Evolutionary conservation across 768 basidiomycete species (phyloP), one percentile per base, ranked within the genome.

Genomic region (Candolleomyces eurysporus): DNA sequence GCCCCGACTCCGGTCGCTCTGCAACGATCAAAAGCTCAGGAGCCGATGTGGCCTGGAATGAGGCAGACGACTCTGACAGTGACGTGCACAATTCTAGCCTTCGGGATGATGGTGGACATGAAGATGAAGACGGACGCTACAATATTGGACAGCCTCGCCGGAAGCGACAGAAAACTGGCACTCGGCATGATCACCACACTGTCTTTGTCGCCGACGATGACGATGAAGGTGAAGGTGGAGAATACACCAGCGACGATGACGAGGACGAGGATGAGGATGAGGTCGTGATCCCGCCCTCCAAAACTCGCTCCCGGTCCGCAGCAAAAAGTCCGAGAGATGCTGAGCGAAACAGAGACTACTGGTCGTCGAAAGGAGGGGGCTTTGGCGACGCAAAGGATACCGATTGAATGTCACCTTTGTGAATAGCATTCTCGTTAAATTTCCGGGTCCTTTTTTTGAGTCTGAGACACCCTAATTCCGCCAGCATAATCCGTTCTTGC

Each of bases 71-170:
- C 13, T 36, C 56, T 26, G 59, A 46, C 16, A 22, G 43, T 17
- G 63, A 56, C 5, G 64, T 65, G 42, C 60, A 16, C 11, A 42
- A 46, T 10, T 57, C 22, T 30, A 42, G 64, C 48, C 63, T 56
- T 16, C 22, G 63, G 42, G 49, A 60, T 50, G 53, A 59, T 45
- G 22, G 58, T 14, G 53, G 58, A 14, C 61, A 66, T 31, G 65
- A 69, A 31, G 82, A 84, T n/a, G 87, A 85, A 60, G 78, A 75
- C 4, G 88, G 88, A 48, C 81, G 84, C 57, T 88, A 88, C 69
- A 74, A 73, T 58, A 84, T 87, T 60, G 76, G 77, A 52, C 75
- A 75, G 60, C 79, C 78, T 59, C 80, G 79, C 10, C 75, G 80
- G 13, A 77, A 72, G 67, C 84, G 85, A 67, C 78, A 81, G 48